phyloP scores from a whole-genome alignment of 1,284 basidiomycete genomes.

The Fomitopsis pinicola region DNA sequence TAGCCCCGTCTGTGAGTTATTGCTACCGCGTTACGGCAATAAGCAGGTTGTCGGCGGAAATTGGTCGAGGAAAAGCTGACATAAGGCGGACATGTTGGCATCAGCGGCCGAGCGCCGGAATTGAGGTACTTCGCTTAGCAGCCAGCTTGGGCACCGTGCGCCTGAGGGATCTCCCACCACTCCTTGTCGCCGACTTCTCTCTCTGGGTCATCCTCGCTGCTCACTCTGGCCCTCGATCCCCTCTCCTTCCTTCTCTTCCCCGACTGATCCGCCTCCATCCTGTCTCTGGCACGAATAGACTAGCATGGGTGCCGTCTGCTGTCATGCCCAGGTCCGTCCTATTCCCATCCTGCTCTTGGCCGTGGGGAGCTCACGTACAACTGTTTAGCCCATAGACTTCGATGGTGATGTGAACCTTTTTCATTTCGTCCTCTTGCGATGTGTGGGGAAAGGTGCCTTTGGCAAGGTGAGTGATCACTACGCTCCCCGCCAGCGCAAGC shows the following conservation, averaged over 20 bases:
- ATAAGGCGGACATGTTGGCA: neutral
- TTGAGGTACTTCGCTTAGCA: neutral
- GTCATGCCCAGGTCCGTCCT: constrained; percentile 65
- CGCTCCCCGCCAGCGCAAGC: neutral
- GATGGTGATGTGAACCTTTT: constrained; percentile 97
- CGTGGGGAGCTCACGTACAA: constrained; percentile 2
- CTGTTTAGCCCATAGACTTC: constrained; percentile 87
- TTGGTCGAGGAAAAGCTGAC: neutral
- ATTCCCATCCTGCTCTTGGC: constrained; percentile 7
- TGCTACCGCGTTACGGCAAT: neutral
- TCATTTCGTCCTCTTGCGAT: constrained; percentile 91
- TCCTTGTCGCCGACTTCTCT: constrained; percentile 10
- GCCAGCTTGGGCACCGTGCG: neutral
- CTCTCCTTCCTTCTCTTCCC: constrained; percentile 19
- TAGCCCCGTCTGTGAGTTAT: neutral
- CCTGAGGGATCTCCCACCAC: neutral
- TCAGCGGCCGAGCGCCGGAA: neutral
- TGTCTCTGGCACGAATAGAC: constrained; percentile 20
- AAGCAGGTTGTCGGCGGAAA: neutral
- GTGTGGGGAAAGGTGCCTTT: constrained; percentile 97
- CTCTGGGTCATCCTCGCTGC: constrained; percentile 13
- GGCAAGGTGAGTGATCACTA: constrained; percentile 70
- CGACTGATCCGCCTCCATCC: constrained; percentile 10
- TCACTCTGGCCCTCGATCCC: constrained; percentile 13
- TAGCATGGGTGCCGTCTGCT: constrained; percentile 80